Evolutionary conservation across 163 green algal species (phyloP).

Genomic region (Chlorella variabilis): DNA sequence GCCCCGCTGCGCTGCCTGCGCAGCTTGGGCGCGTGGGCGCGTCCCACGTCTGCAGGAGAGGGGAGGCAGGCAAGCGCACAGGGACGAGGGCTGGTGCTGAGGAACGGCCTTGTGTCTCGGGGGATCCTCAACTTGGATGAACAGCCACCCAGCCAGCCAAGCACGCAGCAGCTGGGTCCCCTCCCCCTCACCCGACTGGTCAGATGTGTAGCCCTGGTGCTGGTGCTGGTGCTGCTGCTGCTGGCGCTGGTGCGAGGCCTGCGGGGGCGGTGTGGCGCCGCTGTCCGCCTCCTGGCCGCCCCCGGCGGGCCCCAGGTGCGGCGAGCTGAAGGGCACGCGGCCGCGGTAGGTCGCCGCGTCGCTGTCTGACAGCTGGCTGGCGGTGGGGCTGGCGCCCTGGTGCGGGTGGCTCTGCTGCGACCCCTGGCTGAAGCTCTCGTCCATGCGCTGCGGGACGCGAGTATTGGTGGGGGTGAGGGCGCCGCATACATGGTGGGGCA

Average conservation of each 20-base stretch:
- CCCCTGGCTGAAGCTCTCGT: conserved; percentile 13
- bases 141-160: no score
- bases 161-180: no score
- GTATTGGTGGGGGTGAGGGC: background rate
- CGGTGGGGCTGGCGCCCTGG: conserved; percentile 23
- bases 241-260: conserved; percentile 2
- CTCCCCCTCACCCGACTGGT: conserved; percentile 29
- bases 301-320: background rate
- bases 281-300: conserved; percentile 19
- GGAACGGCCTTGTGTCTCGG: no score
- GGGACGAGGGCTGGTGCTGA: no score
- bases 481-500: background rate
- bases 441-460: background rate
- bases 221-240: conserved; percentile 23
- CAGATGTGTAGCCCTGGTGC: conserved; percentile 46
- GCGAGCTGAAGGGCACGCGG: background rate
- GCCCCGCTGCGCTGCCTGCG: background rate
- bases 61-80: conserved; percentile 4
- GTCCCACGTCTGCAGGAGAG: conserved; percentile 6
- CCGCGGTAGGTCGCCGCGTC: background rate
- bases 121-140: no score
- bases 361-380: conserved; percentile 46
- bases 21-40: background rate
- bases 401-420: background rate
- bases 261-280: background rate